Evolutionary conservation across 352 stramenopile species (phyloP), one percentile per base, ranked within the genome.

Genomic region (Poterioochromonas sp.): DNA sequence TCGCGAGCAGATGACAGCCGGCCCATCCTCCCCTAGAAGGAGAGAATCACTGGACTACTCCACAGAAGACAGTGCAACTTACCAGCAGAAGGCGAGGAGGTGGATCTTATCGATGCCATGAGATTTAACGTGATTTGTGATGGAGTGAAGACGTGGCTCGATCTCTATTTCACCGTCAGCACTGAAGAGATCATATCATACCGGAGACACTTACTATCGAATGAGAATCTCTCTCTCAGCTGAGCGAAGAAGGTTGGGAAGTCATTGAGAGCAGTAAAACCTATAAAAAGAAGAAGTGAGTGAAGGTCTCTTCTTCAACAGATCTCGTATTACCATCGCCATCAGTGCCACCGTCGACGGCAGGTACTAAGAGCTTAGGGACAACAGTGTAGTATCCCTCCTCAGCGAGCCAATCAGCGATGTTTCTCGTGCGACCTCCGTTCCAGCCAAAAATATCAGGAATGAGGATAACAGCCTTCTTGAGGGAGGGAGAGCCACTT

Each of bases 371-470:
- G 2, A 73, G 40, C 37, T 73, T 73, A 20, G 63, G 63, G 5
- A 73, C 63, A 5, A 73, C 63, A 40, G n/a, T 32, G 29, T 47
- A 73, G 63, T 40, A 47, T 11, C 37, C 29, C 12, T 40, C 29
- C 12, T 73, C 63, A 5, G 20, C 63, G 8, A 51, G 40, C 2
- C 11, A 73, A 44, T 73, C 63, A 12, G 63, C 63, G 29, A 73
- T 73, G 15, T 47, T 73, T 26, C 63, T 11, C 3, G 63, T 73
- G 12, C 63, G 29, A 41, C 63, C 63, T 41, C 63, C 63, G 32
- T 73, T 47, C 63, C 63, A 73, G 29, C 63, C 63, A 11, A 40
- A 68, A 35, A 68, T 35, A 68, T 68, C 58, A 11, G 58, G 58
- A 26, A 68, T 39, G 34, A 68, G 5, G 11, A 68, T 8, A 32